Percentiles rank a stretch among this genome's conserved stretches.
phyloP scores from a whole-genome alignment of 768 basidiomycete genomes.

The Panaeolus cyanescens region DNA sequence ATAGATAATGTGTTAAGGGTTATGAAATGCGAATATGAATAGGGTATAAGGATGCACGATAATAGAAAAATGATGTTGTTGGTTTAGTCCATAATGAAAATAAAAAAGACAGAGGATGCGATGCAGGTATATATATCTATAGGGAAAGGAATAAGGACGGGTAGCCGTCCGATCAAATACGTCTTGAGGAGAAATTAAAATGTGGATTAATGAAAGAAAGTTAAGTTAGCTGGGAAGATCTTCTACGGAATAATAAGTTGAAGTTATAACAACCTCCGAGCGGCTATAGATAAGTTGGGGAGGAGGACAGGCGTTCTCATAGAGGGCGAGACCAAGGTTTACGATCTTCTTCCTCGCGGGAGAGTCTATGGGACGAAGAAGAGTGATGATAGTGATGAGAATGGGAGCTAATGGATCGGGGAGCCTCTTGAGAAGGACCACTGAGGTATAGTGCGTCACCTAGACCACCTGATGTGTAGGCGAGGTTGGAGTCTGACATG shows the following conservation, averaged over 20 bases:
- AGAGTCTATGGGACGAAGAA: slow-evolving; percentile 46
- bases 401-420: slow-evolving; percentile 32
- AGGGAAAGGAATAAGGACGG: slow-evolving; percentile 24
- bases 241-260: slow-evolving; percentile 40
- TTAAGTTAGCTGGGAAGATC: slow-evolving; percentile 22
- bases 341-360: slow-evolving; percentile 40
- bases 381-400: slow-evolving; percentile 30
- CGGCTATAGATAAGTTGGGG: slow-evolving; percentile 41
- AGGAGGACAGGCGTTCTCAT: slow-evolving; percentile 36
- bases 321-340: slow-evolving; percentile 50
- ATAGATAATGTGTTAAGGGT: background rate
- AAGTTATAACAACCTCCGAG: slow-evolving; percentile 40
- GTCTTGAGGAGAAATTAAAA: slow-evolving; percentile 25
- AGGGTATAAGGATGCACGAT: slow-evolving; percentile 8
- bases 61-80: slow-evolving; percentile 5
- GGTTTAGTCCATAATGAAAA: slow-evolving; percentile 8
- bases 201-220: slow-evolving; percentile 34
- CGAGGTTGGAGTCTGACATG: slow-evolving; percentile 40
- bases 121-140: slow-evolving; percentile 8
- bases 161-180: slow-evolving; percentile 32
- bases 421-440: slow-evolving; percentile 41
- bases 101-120: slow-evolving; percentile 16
- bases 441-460: slow-evolving; percentile 26
- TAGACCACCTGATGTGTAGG: slow-evolving; percentile 26
- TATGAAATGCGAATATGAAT: slow-evolving; percentile 9